These are phyloP conservation scores for Protomyces pachydermus DNA, from an alignment of 1,139 yeast species.

Conservation along the genomic window DNA sequence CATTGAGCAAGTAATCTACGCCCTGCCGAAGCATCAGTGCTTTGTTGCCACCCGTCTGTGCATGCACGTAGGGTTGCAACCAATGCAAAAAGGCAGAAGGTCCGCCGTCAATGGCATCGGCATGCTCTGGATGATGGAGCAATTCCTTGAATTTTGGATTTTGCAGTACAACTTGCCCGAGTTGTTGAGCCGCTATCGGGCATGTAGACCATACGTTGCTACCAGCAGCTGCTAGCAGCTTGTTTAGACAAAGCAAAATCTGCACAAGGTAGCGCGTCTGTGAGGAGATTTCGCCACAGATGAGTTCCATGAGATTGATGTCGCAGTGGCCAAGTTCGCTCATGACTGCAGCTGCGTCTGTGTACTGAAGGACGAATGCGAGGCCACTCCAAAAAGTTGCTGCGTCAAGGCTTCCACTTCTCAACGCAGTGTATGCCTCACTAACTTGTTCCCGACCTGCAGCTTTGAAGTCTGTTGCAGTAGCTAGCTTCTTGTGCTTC, in stretches of 20 bases:
- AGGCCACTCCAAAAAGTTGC: constrained; percentile 33
- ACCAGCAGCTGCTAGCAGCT: constrained; percentile 29
- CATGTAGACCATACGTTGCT: constrained; percentile 32
- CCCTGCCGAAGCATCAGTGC: constrained; percentile 4
- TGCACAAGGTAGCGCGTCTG: constrained; percentile 28
- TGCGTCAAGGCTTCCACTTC: constrained; percentile 28
- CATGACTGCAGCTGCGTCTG: constrained; percentile 31
- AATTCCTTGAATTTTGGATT: constrained; percentile 11
- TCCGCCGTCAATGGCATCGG: neutral
- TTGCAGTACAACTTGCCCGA: constrained; percentile 10
- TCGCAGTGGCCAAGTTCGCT: constrained; percentile 29
- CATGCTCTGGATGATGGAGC: constrained; percentile 15
- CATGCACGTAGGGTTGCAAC: constrained; percentile 7
- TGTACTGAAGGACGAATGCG: constrained; percentile 25
- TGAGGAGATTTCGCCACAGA: constrained; percentile 32
- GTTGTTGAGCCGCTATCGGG: constrained; percentile 24
- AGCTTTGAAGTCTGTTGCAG: constrained; percentile 31
- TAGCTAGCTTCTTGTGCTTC: constrained; percentile 24
- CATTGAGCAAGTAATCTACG: neutral
- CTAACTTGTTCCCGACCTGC: constrained; percentile 10
- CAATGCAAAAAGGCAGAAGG: neutral
- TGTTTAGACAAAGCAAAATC: constrained; percentile 29
- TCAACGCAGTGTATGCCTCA: constrained; percentile 19
- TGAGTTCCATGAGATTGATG: constrained; percentile 31
- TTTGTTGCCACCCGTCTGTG: constrained; percentile 17